phyloP scores from a whole-genome alignment of 129 eudicot genomes.

The Flaveria ramosissima region DNA sequence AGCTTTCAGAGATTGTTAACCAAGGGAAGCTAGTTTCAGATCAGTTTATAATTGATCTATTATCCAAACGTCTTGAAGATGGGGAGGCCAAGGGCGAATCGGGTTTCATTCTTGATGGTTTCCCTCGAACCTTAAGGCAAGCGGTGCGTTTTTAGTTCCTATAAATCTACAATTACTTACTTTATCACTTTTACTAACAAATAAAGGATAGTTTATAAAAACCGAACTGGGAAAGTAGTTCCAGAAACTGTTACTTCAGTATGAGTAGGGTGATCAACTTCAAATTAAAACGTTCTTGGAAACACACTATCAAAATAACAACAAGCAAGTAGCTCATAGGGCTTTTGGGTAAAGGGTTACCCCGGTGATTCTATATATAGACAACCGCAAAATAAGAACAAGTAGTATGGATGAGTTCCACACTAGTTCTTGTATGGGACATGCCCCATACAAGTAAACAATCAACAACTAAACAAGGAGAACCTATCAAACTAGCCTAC shows the following conservation, averaged over 20 bases:
- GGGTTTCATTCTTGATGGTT: constrained; percentile 93
- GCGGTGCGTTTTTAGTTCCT: constrained; percentile 48
- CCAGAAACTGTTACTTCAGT: too few relatives aligned
- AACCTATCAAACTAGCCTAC: too few relatives aligned
- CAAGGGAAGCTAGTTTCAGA: constrained; percentile 87
- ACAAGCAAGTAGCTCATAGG: not conserved
- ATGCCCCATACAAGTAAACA: too few relatives aligned
- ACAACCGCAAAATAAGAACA: too few relatives aligned
- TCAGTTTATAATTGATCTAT: constrained; percentile 63
- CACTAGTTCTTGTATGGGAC: too few relatives aligned
- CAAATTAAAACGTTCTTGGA: not conserved
- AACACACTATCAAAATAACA: constrained; percentile 9
- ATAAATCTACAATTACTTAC: not conserved
- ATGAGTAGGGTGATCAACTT: not conserved
- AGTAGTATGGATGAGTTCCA: too few relatives aligned
- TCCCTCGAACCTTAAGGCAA: constrained; percentile 88
- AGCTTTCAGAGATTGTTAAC: constrained; percentile 87
- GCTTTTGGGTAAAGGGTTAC: too few relatives aligned
- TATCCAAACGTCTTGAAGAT: constrained; percentile 72
- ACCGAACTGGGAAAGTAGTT: too few relatives aligned
- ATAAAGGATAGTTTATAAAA: not conserved
- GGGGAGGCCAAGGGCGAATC: constrained; percentile 77
- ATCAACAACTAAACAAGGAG: too few relatives aligned
- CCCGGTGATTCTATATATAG: too few relatives aligned
- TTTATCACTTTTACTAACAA: not conserved